Conservation (phyloP, 2,329 filamentous ascomycete species). For the Xylariaceae sp. region DNA sequence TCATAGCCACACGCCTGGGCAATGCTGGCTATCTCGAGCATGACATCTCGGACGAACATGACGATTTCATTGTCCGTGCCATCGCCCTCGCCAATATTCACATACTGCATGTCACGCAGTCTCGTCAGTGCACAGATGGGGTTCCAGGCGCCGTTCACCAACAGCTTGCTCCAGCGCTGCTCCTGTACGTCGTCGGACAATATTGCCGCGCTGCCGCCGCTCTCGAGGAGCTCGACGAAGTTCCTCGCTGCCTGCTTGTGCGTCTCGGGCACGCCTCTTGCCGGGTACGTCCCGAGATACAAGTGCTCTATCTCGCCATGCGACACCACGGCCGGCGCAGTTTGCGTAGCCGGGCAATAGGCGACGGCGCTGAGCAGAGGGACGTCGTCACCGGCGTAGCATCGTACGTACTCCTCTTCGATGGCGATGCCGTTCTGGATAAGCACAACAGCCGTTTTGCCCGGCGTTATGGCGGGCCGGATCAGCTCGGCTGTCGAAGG, state of each 20-base stretch:
- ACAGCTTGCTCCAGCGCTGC: constrained; percentile 49
- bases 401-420: constrained; percentile 42
- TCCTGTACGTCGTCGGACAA: constrained; percentile 45
- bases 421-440: constrained; percentile 54
- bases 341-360: constrained; percentile 48
- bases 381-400: constrained; percentile 40
- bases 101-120: constrained; percentile 41
- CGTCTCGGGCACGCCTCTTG: constrained; percentile 15
- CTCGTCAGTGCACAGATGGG: constrained; percentile 48
- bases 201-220: constrained; percentile 38
- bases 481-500: constrained; percentile 26
- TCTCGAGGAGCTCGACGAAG: constrained; percentile 38
- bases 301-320: constrained; percentile 44
- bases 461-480: constrained; percentile 22
- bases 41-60: constrained; percentile 28
- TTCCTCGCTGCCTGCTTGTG: constrained; percentile 28
- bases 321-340: constrained; percentile 37
- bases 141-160: constrained; percentile 52
- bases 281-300: constrained; percentile 46
- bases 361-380: constrained; percentile 47
- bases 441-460: constrained; percentile 45
- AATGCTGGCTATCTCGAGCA: constrained; percentile 31
- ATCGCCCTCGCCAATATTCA: constrained; percentile 20
- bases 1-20: constrained; percentile 30
- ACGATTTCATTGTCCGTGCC: constrained; percentile 16